Evolutionary conservation across 768 basidiomycete genomes (phyloP), one percentile per base, ranked within the genome.

Genomic region (Leucogyrophana mollusca): DNA sequence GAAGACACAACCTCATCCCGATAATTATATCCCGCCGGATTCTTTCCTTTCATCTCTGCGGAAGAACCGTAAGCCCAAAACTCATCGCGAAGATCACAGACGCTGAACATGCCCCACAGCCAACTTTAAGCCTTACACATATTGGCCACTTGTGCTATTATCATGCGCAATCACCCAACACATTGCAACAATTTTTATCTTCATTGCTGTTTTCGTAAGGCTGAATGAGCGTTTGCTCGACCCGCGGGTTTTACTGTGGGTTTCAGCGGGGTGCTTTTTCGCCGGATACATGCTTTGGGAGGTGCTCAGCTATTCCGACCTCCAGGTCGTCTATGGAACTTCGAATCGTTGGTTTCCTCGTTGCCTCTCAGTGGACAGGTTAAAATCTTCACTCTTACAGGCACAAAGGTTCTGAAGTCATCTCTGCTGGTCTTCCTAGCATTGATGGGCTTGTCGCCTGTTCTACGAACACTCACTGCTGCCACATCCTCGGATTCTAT

Each of bases 401-500:
- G 81, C 52, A 74, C 86, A 34, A 88, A 87, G 60, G 72, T 79
- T 1, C 60, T 87, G 51, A 92, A 90, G 60, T 90, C 90, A 3
- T 86, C 87, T 6, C 74, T 97, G 35, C 74, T 97, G 48, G 87
- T 94, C 54, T 90, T 95, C 59, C 77, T 96, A 18, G 80, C 90
- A 6, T 77, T 99, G 49, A 83, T 96, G 72, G 85, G 93, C 13
- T 74, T 97, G 45, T 86, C 94, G 3, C 96, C 96, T 11, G 88
- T 97, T 9, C 72, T 98, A 46, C 81, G 86, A 58, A 97, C 95
- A 4, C 70, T 99, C 59, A 95, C 93, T 22, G 88, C 90, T 32
- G 91, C 94, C 20, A 97, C 94, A 4, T 96, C 95, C 32, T 90
- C 90, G 10, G 96, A 99, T 64, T 93, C 93, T 22, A 94, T 98